A percentile compares a stretch with the other conserved stretches of the same genome.
Evolutionary conservation across 2,329 filamentous ascomycete genomes (phyloP).

Genomic region (Aspergillus unguis): DNA sequence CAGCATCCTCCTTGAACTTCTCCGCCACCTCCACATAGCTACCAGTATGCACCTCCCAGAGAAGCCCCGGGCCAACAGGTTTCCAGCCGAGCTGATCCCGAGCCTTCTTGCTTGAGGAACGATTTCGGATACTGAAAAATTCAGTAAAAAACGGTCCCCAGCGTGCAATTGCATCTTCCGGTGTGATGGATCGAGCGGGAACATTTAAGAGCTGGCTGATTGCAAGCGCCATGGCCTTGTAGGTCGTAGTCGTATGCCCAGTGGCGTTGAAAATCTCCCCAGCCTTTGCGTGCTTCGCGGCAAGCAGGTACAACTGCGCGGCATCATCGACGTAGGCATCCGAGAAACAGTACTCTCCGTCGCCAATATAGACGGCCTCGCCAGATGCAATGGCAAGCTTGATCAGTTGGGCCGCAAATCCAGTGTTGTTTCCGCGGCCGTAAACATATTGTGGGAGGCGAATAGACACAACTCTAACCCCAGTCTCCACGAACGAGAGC

Average conservation of each 20-base stretch:
- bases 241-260: conserved; percentile 33
- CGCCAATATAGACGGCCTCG: conserved; percentile 34
- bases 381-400: conserved; percentile 28
- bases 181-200: conserved; percentile 26
- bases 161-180: conserved; percentile 26
- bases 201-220: conserved; percentile 37
- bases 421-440: conserved; percentile 26
- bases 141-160: conserved; percentile 32
- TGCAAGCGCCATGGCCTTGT: conserved; percentile 18
- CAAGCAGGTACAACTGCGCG: conserved; percentile 36
- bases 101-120: conserved; percentile 37
- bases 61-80: conserved; percentile 21
- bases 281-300: conserved; percentile 37
- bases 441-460: conserved; percentile 42
- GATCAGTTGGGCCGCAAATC: conserved; percentile 21
- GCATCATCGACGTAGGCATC: conserved; percentile 40
- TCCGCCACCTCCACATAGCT: conserved; percentile 20
- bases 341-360: conserved; percentile 38
- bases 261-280: conserved; percentile 39
- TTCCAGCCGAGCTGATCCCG: conserved; percentile 36
- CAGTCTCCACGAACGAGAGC: conserved; percentile 18
- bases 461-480: conserved; percentile 34
- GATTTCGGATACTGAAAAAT: conserved; percentile 28
- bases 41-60: conserved; percentile 30
- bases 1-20: conserved; percentile 8